Evolutionary conservation across 176 grass and related monocot species (phyloP), one percentile per base, ranked within the genome.

Genomic region (Zea luxurians): DNA sequence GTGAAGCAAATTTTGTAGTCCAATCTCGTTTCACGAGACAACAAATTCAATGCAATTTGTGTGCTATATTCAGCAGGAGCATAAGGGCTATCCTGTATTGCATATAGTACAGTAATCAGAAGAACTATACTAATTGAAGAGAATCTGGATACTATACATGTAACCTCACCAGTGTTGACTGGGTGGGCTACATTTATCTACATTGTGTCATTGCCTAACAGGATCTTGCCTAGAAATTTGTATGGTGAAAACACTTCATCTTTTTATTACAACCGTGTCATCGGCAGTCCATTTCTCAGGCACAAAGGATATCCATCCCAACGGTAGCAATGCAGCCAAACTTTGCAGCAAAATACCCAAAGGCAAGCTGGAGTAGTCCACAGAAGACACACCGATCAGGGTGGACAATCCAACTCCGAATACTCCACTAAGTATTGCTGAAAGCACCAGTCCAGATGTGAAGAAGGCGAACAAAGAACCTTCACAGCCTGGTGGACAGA

Each of bases 401-500:
- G 83, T 74, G 34, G 71, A 93, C 67, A 97, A 75, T 35, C 83
- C 88, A 8, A 97, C 86, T 18, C 93, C 93, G 12, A 82, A 86
- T 38, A 97, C 48, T 16, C 93, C 91, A 20, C 93, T 78, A 5
- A 91, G 11, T 83, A 97, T 97, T 9, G 88, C 92, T 21, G 93
- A 90, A 80, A 91, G 83, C 68, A 90, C 90, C 61, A 97, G 36
- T 53, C 87, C 88, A 37, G 90, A 97, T 34, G 91, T 90, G 70
- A 93, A 91, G 87, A 93, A 93, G 5, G 93, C 93, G 9, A 97
- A 93, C 6, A 97, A 89, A 1, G 88, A 97, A 45, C 86, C 93
- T 86, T 97, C 93, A 1, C 88, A 93, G 6, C 90, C 90, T 44
- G 78, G 66, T 11, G 90, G 88, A 52, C 91, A 97, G 44, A 89